These are phyloP conservation scores for Rhexocercosporidium sp. DNA, from an alignment of 2,329 filamentous ascomycete genomes.

Conservation along the genomic window DNA sequence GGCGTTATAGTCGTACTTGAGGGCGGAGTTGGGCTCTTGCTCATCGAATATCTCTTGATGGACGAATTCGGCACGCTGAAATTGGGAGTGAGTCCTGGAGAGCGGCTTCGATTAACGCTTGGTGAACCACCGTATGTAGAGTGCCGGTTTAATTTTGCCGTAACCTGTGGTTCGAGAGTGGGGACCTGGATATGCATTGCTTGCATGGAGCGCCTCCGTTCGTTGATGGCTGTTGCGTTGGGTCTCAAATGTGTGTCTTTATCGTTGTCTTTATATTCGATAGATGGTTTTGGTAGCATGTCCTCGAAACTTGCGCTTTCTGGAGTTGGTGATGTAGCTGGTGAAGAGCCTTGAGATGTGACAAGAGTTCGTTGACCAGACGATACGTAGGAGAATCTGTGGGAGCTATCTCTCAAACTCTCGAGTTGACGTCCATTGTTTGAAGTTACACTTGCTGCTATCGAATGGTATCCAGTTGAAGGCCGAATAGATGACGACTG, in stretches of 20 bases:
- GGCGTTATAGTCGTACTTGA: conserved; percentile 12
- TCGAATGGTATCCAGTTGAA: conserved; percentile 57
- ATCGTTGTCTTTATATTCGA: conserved; percentile 28
- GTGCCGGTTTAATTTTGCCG: conserved; percentile 32
- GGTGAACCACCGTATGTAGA: conserved; percentile 32
- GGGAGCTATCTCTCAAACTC: conserved; percentile 58
- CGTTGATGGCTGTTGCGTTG: conserved; percentile 37
- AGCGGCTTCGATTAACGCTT: conserved; percentile 17
- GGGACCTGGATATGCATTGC: conserved; percentile 31
- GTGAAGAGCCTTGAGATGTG: conserved; percentile 64
- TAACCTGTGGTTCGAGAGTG: conserved; percentile 25
- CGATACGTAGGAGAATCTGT: conserved; percentile 64
- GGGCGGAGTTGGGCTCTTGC: conserved; percentile 17
- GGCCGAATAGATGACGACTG: conserved; percentile 22
- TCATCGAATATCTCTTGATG: conserved; percentile 32
- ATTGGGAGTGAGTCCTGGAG: conserved; percentile 35
- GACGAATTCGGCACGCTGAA: conserved; percentile 41
- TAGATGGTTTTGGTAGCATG: conserved; percentile 19
- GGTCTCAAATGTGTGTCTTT: conserved; percentile 31
- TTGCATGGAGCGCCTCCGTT: conserved; percentile 42
- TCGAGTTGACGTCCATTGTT: conserved; percentile 65
- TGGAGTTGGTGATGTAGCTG: conserved; percentile 59
- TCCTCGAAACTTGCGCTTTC: conserved; percentile 52
- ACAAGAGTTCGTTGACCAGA: conserved; percentile 64
- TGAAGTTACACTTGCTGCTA: conserved; percentile 61